phyloP scores from a whole-genome alignment of 768 basidiomycete species.

The Boletus reticulatus region DNA sequence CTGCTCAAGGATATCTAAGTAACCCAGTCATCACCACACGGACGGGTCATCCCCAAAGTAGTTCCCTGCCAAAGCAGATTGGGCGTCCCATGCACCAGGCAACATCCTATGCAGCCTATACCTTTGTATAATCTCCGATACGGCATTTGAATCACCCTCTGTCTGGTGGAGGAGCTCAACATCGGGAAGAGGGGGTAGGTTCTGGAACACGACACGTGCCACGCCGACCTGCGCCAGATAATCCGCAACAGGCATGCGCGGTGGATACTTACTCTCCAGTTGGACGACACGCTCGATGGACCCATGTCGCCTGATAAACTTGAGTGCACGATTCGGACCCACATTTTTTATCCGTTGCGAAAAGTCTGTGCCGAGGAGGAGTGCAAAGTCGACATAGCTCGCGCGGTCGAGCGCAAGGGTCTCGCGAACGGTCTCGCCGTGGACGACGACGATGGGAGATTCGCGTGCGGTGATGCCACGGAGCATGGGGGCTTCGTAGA shows the following conservation, averaged over 20 bases:
- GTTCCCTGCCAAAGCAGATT: slow-evolving; percentile 54
- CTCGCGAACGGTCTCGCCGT: slow-evolving; percentile 58
- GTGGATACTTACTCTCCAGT: slow-evolving; percentile 49
- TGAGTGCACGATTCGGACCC: slow-evolving; percentile 75
- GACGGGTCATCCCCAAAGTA: slow-evolving; percentile 66
- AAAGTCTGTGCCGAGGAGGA: slow-evolving; percentile 90
- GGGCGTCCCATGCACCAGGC: slow-evolving; percentile 41
- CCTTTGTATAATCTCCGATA: slow-evolving; percentile 47
- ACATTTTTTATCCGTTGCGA: slow-evolving; percentile 80
- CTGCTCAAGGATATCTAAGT: too few relatives aligned
- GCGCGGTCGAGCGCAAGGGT: slow-evolving; percentile 54
- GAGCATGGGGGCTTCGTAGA: slow-evolving; percentile 80
- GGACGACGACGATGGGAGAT: slow-evolving; percentile 61
- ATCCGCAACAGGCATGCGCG: slow-evolving; percentile 41
- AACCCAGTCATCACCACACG: slow-evolving; percentile 7
- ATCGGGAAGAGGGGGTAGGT: slow-evolving; percentile 62
- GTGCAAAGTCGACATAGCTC: slow-evolving; percentile 77
- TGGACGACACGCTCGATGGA: slow-evolving; percentile 71
- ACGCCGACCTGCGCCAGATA: slow-evolving; percentile 65
- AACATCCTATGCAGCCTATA: slow-evolving; percentile 47
- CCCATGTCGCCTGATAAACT: slow-evolving; percentile 67
- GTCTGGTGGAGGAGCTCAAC: slow-evolving; percentile 31
- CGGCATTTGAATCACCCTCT: slow-evolving; percentile 39
- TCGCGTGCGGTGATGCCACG: slow-evolving; percentile 67
- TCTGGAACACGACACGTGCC: slow-evolving; percentile 64